These are phyloP conservation scores for Excoecaria agallocha DNA, from an alignment of 345 rosid genomes.

Conservation along the genomic window DNA sequence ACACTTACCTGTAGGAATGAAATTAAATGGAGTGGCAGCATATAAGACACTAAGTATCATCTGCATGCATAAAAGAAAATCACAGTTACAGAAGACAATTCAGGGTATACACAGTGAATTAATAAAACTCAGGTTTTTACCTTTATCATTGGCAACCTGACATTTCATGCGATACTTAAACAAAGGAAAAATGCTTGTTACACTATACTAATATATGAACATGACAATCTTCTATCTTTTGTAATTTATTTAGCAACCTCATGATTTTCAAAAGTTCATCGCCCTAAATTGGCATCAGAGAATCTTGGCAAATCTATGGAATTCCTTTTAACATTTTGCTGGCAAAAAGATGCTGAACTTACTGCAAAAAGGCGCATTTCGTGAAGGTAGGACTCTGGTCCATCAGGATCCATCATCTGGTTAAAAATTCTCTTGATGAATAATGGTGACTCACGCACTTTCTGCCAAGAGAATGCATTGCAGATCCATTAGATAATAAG, in stretches of 20 bases:
- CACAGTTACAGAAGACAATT: background rate
- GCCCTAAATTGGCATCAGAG: background rate
- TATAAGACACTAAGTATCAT: conserved; percentile 59
- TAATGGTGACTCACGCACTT: conserved; percentile 54
- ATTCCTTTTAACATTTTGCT: background rate
- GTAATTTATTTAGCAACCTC: background rate
- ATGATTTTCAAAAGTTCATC: background rate
- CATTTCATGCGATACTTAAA: background rate
- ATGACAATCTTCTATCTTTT: background rate
- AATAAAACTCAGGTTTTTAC: background rate
- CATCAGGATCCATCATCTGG: conserved; percentile 78
- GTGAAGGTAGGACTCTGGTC: conserved; percentile 41
- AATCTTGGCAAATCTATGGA: background rate
- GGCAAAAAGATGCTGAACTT: conserved; percentile 27
- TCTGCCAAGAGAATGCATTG: conserved; percentile 40
- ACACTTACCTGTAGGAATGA: conserved; percentile 64
- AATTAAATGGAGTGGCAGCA: conserved; percentile 60
- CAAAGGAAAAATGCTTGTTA: background rate
- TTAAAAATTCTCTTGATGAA: conserved; percentile 61
- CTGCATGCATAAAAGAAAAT: conserved; percentile 35
- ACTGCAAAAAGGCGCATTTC: conserved; percentile 78
- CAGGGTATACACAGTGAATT: background rate
- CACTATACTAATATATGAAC: background rate
- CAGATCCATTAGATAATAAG: conserved; percentile 7
- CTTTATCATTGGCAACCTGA: background rate